Percentiles rank a stretch among this genome's conserved stretches.
Conservation (phyloP, 2,329 filamentous ascomycete genomes). For the Fusarium marasasianum region DNA sequence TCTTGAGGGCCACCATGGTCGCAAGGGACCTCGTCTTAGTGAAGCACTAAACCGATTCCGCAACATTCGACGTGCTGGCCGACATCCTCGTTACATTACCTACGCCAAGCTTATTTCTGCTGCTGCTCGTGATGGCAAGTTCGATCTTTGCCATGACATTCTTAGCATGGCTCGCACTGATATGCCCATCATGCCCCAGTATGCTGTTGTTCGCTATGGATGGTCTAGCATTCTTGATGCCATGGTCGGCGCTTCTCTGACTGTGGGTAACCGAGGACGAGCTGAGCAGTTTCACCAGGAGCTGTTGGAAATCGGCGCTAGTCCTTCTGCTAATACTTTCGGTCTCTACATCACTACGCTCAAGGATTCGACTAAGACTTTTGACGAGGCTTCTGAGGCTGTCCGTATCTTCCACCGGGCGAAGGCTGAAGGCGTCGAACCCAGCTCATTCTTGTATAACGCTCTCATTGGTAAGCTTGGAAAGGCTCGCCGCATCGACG, state of each 20-base stretch:
- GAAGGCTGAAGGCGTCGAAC: slow-evolving; percentile 92
- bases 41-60: slow-evolving; percentile 86
- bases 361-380: slow-evolving; percentile 96
- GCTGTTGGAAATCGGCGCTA: slow-evolving; percentile 86
- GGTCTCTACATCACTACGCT: slow-evolving; percentile 99
- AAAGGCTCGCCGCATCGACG: slow-evolving; percentile 96
- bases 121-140: slow-evolving; percentile 84
- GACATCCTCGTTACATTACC: slow-evolving; percentile 94
- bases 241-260: slow-evolving; percentile 93
- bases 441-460: slow-evolving; percentile 97
- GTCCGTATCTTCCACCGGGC: slow-evolving; percentile 97
- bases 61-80: slow-evolving; percentile 91
- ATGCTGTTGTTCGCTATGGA: slow-evolving; percentile 88
- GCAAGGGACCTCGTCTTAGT: slow-evolving; percentile 76
- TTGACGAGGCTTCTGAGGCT: slow-evolving; percentile 95
- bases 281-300: slow-evolving; percentile 93
- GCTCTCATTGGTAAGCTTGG: slow-evolving; percentile 97
- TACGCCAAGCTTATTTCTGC: slow-evolving; percentile 95
- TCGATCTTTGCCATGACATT: slow-evolving; percentile 85
- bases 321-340: slow-evolving; percentile 96
- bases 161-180: slow-evolving; percentile 89
- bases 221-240: slow-evolving; percentile 97
- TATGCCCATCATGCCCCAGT: slow-evolving; percentile 84
- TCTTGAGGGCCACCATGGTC: slow-evolving; percentile 81
- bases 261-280: slow-evolving; percentile 79